Evolutionary conservation across 106 monocot species (phyloP).

Genomic region (Cymbidium sinense): DNA sequence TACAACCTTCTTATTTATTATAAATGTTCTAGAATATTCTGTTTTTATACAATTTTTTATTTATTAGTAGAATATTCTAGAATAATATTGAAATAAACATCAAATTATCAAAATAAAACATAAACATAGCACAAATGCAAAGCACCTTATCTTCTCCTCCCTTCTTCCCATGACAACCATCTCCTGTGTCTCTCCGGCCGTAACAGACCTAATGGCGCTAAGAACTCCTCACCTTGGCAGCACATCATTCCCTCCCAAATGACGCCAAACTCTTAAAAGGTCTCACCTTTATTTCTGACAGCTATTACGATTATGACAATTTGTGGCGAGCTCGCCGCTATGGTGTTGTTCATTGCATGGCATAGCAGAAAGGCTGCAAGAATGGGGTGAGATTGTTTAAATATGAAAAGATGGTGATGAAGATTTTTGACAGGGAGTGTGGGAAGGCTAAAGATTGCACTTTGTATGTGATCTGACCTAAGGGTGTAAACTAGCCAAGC

Average conservation of each 20-base stretch:
- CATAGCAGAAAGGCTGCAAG: slow-evolving; percentile 25
- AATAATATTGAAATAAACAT: no score
- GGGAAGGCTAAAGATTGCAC: slow-evolving; percentile 28
- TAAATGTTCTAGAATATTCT: no score
- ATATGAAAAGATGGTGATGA: slow-evolving; percentile 10
- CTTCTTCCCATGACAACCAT: slow-evolving; percentile 24
- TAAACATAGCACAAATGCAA: slow-evolving; percentile 12
- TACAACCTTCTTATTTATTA: slow-evolving; percentile 22
- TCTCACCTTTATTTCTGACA: slow-evolving; percentile 64
- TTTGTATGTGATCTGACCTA: slow-evolving; percentile 22
- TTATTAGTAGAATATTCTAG: no score
- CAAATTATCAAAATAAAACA: no score
- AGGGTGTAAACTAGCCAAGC: no score
- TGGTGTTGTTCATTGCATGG: slow-evolving; percentile 54
- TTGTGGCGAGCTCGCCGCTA: slow-evolving; percentile 52
- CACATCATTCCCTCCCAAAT: slow-evolving; percentile 38
- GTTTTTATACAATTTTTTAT: no score
- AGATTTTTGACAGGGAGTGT: slow-evolving; percentile 28
- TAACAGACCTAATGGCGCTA: slow-evolving; percentile 36
- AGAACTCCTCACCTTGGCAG: slow-evolving; percentile 57
- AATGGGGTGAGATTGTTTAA: not conserved
- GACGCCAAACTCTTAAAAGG: slow-evolving; percentile 37
- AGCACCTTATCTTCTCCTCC: slow-evolving; percentile 67
- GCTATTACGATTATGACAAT: slow-evolving; percentile 48
- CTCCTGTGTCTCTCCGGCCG: slow-evolving; percentile 50